A percentile compares a stretch with the other conserved stretches of the same genome.
Evolutionary conservation across 129 eudicot genomes (phyloP).

Genomic region (Chrysanthemum lavandulifolium): DNA sequence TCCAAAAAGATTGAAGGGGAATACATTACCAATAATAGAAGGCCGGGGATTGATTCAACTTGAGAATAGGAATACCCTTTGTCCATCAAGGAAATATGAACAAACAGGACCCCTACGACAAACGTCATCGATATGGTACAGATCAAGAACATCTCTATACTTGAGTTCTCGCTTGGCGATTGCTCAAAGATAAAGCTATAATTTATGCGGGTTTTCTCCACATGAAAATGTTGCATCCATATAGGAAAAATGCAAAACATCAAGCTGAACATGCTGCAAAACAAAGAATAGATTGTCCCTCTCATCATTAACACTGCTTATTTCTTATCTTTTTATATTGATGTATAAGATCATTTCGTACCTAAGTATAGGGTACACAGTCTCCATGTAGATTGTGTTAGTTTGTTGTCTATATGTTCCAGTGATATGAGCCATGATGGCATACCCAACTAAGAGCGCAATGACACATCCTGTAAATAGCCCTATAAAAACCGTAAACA

Average conservation of each 20-base stretch:
- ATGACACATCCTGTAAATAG: constrained; percentile 82
- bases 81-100: constrained; percentile 64
- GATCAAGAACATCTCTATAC: constrained; percentile 82
- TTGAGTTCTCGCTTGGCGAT: constrained; percentile 63
- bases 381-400: constrained; percentile 91
- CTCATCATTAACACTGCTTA: background rate
- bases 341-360: constrained; percentile 29
- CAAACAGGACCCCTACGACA: constrained; percentile 70
- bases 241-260: constrained; percentile 85
- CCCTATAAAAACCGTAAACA: constrained; percentile 44
- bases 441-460: constrained; percentile 75
- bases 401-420: constrained; percentile 76
- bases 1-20: constrained; percentile 7
- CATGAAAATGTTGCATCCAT: constrained; percentile 89
- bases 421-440: constrained; percentile 76
- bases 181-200: constrained; percentile 91
- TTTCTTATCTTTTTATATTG: background rate
- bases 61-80: constrained; percentile 73
- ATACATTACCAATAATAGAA: constrained; percentile 61
- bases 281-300: constrained; percentile 10
- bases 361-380: constrained; percentile 96
- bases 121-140: constrained; percentile 78
- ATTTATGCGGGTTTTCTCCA: constrained; percentile 79
- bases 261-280: constrained; percentile 93
- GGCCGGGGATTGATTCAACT: constrained; percentile 76